Evolutionary conservation across 176 grass and related monocot genomes (phyloP), one percentile per base, ranked within the genome.

Genomic region (Cocos nucifera): DNA sequence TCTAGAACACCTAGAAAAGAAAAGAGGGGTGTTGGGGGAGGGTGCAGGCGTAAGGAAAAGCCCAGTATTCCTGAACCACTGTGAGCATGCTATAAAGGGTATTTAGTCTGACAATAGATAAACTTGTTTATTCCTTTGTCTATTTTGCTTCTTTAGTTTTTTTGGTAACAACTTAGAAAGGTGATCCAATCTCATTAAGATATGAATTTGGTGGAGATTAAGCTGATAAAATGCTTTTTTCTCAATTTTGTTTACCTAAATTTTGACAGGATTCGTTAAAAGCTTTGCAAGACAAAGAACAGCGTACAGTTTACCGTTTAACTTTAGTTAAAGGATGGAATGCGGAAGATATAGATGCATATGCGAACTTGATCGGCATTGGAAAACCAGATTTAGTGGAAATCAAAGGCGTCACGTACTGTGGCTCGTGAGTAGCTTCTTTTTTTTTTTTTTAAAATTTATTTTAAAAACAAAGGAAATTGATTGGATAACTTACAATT

Each of bases 281-380:
- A 74, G 83, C 78, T 4, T 57, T 98, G 81, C 75, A 68, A 54
- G 81, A 91, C 53, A 98, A 98, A 73, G 81, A 84, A 65, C 93
- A 98, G 60, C 66, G 81, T 56, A 98, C 93, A 17, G 93, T 92
- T 7, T 98, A 92, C 72, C 73, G 93, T 57, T 64, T 98, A 53
- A 98, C 93, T 83, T 70, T 92, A 64, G 87, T 98, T 74, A 97
- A 98, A 79, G 93, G 93, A 10, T 98, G 93, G 93, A 98, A 98
- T 76, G 81, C 56, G 15, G 87, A 92, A 67, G 93, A 98, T 69
- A 80, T 92, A 59, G 87, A 98, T 78, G 78, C 80, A 51, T 98
- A 98, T 58, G 85, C 79, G 39, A 92, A 79, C n/a, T 78, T 98
- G 71, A 57, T 98, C 57, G 64, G 58, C 65, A 72, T 98, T 19